A percentile compares a stretch with the other conserved stretches of the same genome.
Conservation (phyloP, 495 filamentous ascomycete genomes). For the Penicillium samsonianum region DNA sequence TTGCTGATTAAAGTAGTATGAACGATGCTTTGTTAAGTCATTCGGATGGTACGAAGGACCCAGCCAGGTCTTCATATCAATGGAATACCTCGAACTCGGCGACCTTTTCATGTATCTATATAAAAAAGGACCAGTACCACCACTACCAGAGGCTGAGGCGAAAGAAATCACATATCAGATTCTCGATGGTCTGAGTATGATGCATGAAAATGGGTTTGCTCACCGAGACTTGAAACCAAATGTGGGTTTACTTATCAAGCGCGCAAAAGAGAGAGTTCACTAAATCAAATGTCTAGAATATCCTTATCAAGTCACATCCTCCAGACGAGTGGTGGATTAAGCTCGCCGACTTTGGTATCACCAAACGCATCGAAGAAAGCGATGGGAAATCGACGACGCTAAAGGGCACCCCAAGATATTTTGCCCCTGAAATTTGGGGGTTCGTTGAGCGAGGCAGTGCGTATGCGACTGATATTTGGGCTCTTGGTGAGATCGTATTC, state of each 20-base stretch:
- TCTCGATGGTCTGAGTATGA: conserved; percentile 44
- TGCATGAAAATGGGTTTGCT: conserved; percentile 50
- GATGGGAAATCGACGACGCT: conserved; percentile 10
- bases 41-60: conserved; percentile 37
- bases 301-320: conserved; percentile 14
- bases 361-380: conserved; percentile 26
- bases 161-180: conserved; percentile 42
- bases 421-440: conserved; percentile 21
- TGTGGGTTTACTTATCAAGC: conserved; percentile 26
- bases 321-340: conserved; percentile 39
- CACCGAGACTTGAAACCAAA: conserved; percentile 55
- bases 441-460: conserved; percentile 8
- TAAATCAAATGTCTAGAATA: conserved; percentile 9
- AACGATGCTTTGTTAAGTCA: conserved; percentile 33
- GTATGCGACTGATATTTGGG: conserved; percentile 22
- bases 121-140: conserved; percentile 5
- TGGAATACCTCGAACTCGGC: conserved; percentile 38
- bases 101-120: conserved; percentile 23
- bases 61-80: conserved; percentile 35
- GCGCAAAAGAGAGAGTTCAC: background rate
- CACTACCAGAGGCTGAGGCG: conserved; percentile 40
- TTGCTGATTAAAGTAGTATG: conserved; percentile 6
- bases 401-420: conserved; percentile 18
- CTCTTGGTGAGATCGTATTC: conserved; percentile 19
- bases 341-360: conserved; percentile 36